Evolutionary conservation across 2,329 filamentous ascomycete species (phyloP), one percentile per base, ranked within the genome.

Genomic region (Triangularia setosa): DNA sequence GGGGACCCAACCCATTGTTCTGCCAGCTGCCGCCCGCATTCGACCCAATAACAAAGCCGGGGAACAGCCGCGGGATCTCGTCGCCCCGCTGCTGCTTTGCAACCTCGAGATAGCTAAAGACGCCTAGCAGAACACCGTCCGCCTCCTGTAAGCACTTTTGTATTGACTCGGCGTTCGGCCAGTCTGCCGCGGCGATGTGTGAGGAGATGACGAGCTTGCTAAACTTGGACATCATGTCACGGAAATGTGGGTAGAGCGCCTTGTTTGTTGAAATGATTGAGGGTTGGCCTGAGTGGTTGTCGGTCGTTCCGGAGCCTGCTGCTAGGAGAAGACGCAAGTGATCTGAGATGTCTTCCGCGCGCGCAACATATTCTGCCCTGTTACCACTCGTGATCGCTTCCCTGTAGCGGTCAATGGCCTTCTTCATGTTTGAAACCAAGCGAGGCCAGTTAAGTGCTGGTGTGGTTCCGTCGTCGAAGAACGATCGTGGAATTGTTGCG

Each of bases 241-340:
- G 85, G 78, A 99, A 99, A 77, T 98, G 93, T 24, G 95, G 95
- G 74, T 98, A 98, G 16, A 99, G 81, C 0, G 93, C 91, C 76
- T 98, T 98, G 81, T 99, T 99, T 4, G 92, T 96, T 6, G 93
- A 97, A 65, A 99, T 99, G 72, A 99, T 97, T n/a, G 95, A 98
- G 4, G 95, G 95, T 71, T 98, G 96, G 52, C 95, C 95, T 21
- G 95, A 98, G 76, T 99, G 95, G 74, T 99, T 99, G 78, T 99
- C 95, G 0, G 95, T 99, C 1, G 95, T 99, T 62, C 94, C 93
- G 33, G 95, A 99, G 8, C 93, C 95, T 62, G 95, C 95, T 28
- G 93, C 93, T n/a, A 99, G 86, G 7, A 99, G 85, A 69, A 98
- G 83, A 62, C 95, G 90, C 63, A 99, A 82, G 75, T 99, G 94